Conservation (phyloP, 768 basidiomycete species). For the Lentinula aciculospora region DNA sequence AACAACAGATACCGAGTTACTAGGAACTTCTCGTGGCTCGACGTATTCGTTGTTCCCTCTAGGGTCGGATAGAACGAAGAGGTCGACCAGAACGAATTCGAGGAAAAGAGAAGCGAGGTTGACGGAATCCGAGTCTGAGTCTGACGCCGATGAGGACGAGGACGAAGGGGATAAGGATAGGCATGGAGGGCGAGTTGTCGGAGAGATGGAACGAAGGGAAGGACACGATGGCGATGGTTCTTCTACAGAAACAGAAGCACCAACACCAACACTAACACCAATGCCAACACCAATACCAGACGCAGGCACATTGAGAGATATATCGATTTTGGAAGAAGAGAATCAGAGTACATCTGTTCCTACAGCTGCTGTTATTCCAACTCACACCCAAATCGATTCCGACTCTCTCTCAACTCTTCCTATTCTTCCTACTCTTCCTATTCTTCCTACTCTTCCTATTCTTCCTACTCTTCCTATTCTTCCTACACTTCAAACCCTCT, state of each 20-base stretch:
- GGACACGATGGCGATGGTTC: background rate
- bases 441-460: too few relatives aligned
- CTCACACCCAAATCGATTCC: too few relatives aligned
- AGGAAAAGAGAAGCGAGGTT: background rate
- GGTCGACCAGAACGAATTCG: too few relatives aligned
- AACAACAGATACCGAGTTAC: slow-evolving; percentile 1
- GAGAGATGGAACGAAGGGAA: too few relatives aligned
- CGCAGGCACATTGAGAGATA: background rate
- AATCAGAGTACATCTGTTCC: background rate
- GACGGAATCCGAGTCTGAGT: background rate
- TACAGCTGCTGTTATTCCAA: too few relatives aligned
- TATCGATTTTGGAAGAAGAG: background rate
- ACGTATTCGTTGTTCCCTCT: background rate
- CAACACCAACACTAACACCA: too few relatives aligned
- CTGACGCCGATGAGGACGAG: too few relatives aligned
- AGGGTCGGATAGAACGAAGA: too few relatives aligned
- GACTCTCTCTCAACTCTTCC: too few relatives aligned
- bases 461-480: background rate
- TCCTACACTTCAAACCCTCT: too few relatives aligned
- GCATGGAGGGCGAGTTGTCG: too few relatives aligned
- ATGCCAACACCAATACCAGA: background rate
- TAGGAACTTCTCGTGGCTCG: background rate
- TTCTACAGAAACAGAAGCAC: slow-evolving; percentile 1
- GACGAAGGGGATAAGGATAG: too few relatives aligned
- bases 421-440: background rate